Evolutionary conservation across 257 asterid genomes (phyloP), one percentile per base, ranked within the genome.

Genomic region (Mentha longifolia): DNA sequence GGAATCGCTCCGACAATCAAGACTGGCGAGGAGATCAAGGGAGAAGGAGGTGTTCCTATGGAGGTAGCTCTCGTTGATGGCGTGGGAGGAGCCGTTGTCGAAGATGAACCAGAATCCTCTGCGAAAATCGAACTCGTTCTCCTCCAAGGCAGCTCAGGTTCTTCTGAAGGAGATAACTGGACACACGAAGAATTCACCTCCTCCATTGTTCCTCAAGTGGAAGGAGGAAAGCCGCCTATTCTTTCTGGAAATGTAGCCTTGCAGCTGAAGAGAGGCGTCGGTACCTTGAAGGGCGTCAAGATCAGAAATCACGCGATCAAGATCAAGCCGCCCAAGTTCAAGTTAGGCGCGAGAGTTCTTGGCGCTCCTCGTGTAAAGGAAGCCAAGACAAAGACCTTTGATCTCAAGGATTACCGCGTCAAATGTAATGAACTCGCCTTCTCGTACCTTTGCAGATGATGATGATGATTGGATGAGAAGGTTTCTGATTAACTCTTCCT

Each of bases 21-120:
- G 65, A 81, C 86, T 0, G 77, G 91, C 13, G 66, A 69, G 64
- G 84, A 76, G 61, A 76, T 87, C 65, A 76, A 70, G 68, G 91
- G 79, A 22, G 84, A 76, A 51, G 83, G 72, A 10, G 65, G 60
- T 7, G 22, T 50, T 42, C 6, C 12, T 14, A 15, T 83, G 61
- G 67, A 83, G 71, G 42, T 87, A 51, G 78, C 63, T 54, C 75
- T 85, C 3, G 57, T 83, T 28, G 85, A 87, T 17, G 30, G 17
- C 19, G 13, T 51, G 28, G 28, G 13, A 8, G 58, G 58, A 51
- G 58, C 3, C 3, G 58, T 51, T 8, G 58, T 51, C 19, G 58
- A 16, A 1, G 58, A 51, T 17, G 31, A 17, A 19, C 58, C 58
- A 2, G 58, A 51, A 17, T 25, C 58, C 14, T 51, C 79, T 7